Base-by-base conservation (phyloP, 2,329 filamentous ascomycete genomes). In the Acrocalymma vagum region DNA sequence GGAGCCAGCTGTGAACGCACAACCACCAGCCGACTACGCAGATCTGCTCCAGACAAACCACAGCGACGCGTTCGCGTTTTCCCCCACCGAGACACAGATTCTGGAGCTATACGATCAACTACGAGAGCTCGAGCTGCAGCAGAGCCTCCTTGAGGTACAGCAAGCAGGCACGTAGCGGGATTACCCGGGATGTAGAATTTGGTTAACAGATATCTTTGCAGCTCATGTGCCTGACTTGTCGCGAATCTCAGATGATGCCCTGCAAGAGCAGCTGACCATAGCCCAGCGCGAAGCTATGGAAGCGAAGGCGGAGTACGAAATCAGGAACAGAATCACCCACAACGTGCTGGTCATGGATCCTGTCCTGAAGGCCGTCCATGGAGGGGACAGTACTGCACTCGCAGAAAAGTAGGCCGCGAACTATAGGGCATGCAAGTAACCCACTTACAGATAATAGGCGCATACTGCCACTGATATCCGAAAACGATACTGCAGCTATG, bases 301-400 rank as follows among this genome's bases (percentile, higher is more conserved):
- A 54, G 83, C 88, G 17, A 84, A 84, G 60, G 84, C 88, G 39
- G 78, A 78, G 42, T 88, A 89, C 67, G 78, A 83, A 26, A 76
- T 93, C 40, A 83, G 83, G 49, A 86, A 86, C 63, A 83, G 83
- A 46, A 84, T 88, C 15, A 76, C 85, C 15, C 83, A 87, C 47
- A 83, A 79, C 30, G 83, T 89, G 37, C 70, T 94, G 52, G 82
- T 83, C 54, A 84, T 85, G 41, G 86, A 90, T 57, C 89, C 90
- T 6, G 84, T 88, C 26, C 74, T 95, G 42, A 89, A 88, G 60
- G 86, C 90, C 6, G 83, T 93, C 25, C 88, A 95, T 65, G 75
- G 81, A 45, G 84, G 84, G 28, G 81, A 80, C 9, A 78, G 82
- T 45, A 80, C 83, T 13, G 81, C 83, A 2, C 80, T 82, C 29